Conservation (phyloP, 2,329 filamentous ascomycete genomes). For the Colletotrichum aenigma region DNA sequence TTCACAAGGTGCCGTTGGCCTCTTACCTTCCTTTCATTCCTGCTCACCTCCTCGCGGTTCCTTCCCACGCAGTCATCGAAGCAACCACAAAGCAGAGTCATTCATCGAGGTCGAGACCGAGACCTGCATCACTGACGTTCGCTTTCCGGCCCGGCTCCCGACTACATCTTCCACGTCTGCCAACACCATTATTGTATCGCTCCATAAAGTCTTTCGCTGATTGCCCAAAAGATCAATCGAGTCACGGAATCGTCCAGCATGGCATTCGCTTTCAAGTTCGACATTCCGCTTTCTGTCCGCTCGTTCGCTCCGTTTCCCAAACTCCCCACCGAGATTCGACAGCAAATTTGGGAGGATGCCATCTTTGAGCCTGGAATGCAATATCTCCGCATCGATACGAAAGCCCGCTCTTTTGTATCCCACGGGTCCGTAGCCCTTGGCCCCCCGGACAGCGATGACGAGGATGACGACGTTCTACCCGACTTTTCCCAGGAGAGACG, state of each 20-base stretch:
- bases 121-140: neutral
- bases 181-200: neutral
- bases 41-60: neutral
- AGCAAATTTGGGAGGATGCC: conserved; percentile 36
- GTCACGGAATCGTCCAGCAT: neutral
- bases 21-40: neutral
- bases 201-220: neutral
- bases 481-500: conserved; percentile 25
- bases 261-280: conserved; percentile 29
- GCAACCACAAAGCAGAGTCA: neutral
- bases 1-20: neutral
- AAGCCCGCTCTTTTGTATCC: neutral
- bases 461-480: conserved; percentile 22
- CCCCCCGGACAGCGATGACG: neutral
- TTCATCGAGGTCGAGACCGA: neutral
- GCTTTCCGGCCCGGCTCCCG: neutral
- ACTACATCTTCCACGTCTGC: neutral
- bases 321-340: conserved; percentile 39
- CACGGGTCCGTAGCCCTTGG: neutral
- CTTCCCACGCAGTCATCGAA: neutral
- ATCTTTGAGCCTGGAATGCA: conserved; percentile 37
- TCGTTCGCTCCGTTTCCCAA: conserved; percentile 33
- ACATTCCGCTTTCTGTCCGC: conserved; percentile 33
- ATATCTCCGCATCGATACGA: conserved; percentile 28
- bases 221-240: neutral